Base-by-base conservation (phyloP, 1,284 basidiomycete genomes). In the Porodaedalea pini region DNA sequence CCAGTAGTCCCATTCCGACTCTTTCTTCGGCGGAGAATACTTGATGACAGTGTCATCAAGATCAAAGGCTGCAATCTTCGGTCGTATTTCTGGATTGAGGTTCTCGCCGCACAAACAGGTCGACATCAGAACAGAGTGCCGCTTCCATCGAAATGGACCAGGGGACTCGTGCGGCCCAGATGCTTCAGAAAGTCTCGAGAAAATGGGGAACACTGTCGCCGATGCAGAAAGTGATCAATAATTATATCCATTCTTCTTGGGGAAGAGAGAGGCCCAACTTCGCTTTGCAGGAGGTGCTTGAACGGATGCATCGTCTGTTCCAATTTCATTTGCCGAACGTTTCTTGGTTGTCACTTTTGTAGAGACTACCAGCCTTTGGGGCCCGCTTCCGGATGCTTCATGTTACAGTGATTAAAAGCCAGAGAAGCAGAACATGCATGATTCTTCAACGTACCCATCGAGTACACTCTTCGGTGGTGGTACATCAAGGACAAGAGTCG, bases 31-130 rank as follows among this genome's bases (percentile, higher is more conserved):
- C 44, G 77, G 76, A 39, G 72, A 74, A 2, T 81, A 80, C 63
- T 83, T 81, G 67, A 97, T 93, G 54, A 96, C 66, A 0, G 92
- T 95, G 0, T 91, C 93, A 67, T 97, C 94, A 4, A 97, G 74
- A 67, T 96, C 93, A 64, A 94, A 92, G 4, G 87, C 80, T 3
- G 92, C 90, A 17, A 94, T 79, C 61, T 85, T 86, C 6, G 73
- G 27, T 1, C 70, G 72, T 8, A 73, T 69, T 13, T 70, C 67
- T 0, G 88, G 85, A 3, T 68, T 64, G 4, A 83, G 73, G 67
- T 87, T 79, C 34, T 78, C 64, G 10, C 79, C 89, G 63, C 88
- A 78, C 25, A 89, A 72, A 71, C 87, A 89, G 2, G 84, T 80
- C 2, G 74, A 70, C 13, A 75, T 74, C 5, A 53, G 32, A 41